Base-by-base conservation (phyloP, 2,329 filamentous ascomycete genomes). In the Scleromitrula shiraiana region DNA sequence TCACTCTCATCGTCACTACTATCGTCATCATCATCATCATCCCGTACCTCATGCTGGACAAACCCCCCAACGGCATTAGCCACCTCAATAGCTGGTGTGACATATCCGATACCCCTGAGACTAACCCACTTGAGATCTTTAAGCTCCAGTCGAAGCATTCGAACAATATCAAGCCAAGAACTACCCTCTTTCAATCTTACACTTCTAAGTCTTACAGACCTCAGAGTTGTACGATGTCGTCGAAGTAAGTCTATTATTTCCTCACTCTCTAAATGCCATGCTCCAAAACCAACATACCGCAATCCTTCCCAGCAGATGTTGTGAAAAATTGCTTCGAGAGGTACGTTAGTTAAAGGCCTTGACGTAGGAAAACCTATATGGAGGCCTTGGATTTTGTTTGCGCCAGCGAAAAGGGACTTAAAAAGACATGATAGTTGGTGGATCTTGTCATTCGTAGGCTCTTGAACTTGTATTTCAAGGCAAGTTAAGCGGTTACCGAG, bases 211-310 rank as follows among this genome's bases (percentile, higher is more conserved):
- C 80, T 69, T 17, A 85, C 64, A 3, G 80, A 79, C 33, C 74
- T 74, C 3, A 85, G 64, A 22, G 71, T 75, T 9, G 71, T 67
- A 41, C 70, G 67, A 57, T 85, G 79, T 32, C 78, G 71, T 24
- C 70, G 66, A 2, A 76, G 70, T 5, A 85, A 64, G 0, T 64
- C 65, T 38, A 81, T 76, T 41, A 85, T 77, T 57, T 85, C 82
- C 1, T 75, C 69, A 1, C 75, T 72, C 38, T 75, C 67, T 3
- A 85, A 64, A 35, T 72, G 71, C 82, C 82, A 85, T 12, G 77
- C 74, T 54, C 83, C 78, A 19, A 85, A 74, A 2, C 81, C 81
- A 47, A 85, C 76, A 2, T 79, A 78, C 27, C 77, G 70, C 5
- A 85, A 67, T 27, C 75, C 76, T 12, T 75, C 71, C 78, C 79